These are phyloP conservation scores for Ustilaginoidea virens DNA, from an alignment of 2,329 filamentous ascomycete species.

Conservation along the genomic window DNA sequence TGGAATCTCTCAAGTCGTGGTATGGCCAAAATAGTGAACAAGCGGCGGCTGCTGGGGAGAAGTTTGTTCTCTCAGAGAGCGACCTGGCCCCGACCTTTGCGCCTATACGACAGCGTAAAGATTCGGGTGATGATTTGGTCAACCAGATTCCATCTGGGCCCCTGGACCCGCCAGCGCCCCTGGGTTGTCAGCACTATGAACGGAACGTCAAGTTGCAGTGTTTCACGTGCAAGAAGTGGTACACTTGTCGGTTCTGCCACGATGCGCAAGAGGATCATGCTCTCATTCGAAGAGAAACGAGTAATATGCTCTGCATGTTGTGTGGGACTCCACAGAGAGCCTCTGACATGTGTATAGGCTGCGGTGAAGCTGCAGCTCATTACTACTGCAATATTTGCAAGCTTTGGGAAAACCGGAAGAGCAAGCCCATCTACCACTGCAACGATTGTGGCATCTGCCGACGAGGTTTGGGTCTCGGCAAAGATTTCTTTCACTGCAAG, in stretches of 20 bases:
- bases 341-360: conserved; percentile 61
- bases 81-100: conserved; percentile 56
- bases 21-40: conserved; percentile 28
- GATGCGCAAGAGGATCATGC: conserved; percentile 67
- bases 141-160: conserved; percentile 8
- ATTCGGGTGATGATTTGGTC: conserved; percentile 28
- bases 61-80: conserved; percentile 37
- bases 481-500: conserved; percentile 98
- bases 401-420: conserved; percentile 86
- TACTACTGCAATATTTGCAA: conserved; percentile 95
- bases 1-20: conserved; percentile 45
- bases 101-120: conserved; percentile 30
- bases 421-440: conserved; percentile 91
- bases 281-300: conserved; percentile 68
- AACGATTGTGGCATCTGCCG: conserved; percentile 91
- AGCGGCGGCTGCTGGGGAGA: conserved; percentile 19
- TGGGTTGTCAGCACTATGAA: conserved; percentile 87
- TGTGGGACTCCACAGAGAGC: conserved; percentile 76
- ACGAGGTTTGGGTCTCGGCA: conserved; percentile 77
- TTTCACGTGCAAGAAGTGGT: conserved; percentile 78
- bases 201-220: conserved; percentile 95
- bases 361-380: conserved; percentile 61
- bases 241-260: conserved; percentile 89
- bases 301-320: conserved; percentile 95
- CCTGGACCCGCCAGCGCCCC: conserved; percentile 23